Conservation (phyloP, 495 filamentous ascomycete species). For the Rusavskia elegans region DNA sequence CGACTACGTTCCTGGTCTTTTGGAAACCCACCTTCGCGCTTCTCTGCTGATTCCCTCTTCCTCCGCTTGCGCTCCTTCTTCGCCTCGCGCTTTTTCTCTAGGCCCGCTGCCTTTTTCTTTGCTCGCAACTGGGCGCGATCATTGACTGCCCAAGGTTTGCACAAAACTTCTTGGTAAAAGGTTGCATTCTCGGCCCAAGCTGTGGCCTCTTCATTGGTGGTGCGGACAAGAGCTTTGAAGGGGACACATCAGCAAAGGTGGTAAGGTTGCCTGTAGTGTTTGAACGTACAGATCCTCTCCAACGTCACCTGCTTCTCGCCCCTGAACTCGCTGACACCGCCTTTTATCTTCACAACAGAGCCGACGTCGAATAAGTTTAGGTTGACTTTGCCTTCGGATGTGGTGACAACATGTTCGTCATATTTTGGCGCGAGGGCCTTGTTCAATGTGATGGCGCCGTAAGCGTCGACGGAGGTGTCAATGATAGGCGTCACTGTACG, state of each 20-base stretch:
- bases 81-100: slow-evolving; percentile 22
- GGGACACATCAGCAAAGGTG: neutral
- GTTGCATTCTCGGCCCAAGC: slow-evolving; percentile 55
- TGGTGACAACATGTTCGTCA: slow-evolving; percentile 13
- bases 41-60: neutral
- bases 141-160: slow-evolving; percentile 49
- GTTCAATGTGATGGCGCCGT: neutral
- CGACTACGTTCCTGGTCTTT: neutral
- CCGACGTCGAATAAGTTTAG: slow-evolving; percentile 44
- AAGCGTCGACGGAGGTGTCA: neutral
- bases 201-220: slow-evolving; percentile 59
- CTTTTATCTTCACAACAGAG: slow-evolving; percentile 61
- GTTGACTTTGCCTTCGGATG: slow-evolving; percentile 20
- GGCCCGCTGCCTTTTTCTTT: slow-evolving; percentile 30
- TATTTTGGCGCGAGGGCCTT: neutral
- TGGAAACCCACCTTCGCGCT: neutral
- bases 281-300: slow-evolving; percentile 37
- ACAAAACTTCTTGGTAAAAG: slow-evolving; percentile 49
- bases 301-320: slow-evolving; percentile 47
- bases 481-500: neutral
- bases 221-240: slow-evolving; percentile 22
- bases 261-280: neutral
- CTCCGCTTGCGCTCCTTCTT: slow-evolving; percentile 20
- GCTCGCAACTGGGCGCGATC: slow-evolving; percentile 37
- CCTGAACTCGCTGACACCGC: slow-evolving; percentile 49